Evolutionary conservation across 2,329 filamentous ascomycete species (phyloP), one percentile per base, ranked within the genome.

Genomic region (Macrophomina phaseolina): DNA sequence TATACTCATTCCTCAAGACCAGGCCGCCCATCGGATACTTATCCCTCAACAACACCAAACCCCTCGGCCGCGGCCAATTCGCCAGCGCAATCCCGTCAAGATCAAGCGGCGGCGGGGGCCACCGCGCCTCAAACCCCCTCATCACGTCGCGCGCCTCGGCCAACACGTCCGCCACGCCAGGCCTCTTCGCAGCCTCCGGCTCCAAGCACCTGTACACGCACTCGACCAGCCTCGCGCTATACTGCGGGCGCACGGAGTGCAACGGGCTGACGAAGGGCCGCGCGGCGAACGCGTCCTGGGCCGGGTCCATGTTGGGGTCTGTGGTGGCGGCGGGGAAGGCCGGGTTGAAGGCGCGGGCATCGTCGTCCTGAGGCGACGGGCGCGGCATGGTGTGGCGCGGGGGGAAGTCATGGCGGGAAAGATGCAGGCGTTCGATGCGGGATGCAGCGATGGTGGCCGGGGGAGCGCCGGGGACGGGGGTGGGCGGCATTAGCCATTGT

Each of bases 201-300:
- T 42, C 55, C n/a, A 58, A 38, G 36, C 36, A 42, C 32, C 55
- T 34, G 55, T 32, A 58, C 12, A 45, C 55, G 36, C 11, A n/a
- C 38, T 58, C 55, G 18, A 58, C 55, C 9, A 58, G 38, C 32
- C 55, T 34, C 0, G 55, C 12, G 5, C 18, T 28, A n/a, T 58
- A 58, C 3, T 42, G 36, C 36, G 55, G 55, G 18, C 9, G 55
- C 11, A 34, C 38, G 38, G 5, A 9, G 30, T 28, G 9, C 5
- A 18, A n/a, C 2, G 48, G 48, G 18, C 5, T 9, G 5, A 32
- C 8, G 18, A 28, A 18, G 1, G 16, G 55, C 23, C 9, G 12
- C 16, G 38, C 6, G 11, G 5, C 36, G 34, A 40, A 51, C 48
- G 48, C 42, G 12, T 45, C 42, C 42, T 51, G 48, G 48, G 48